Percentiles rank a stretch among this genome's conserved stretches.
Evolutionary conservation across 805 yeast species (phyloP).

Genomic region (Sugiyamaella lignohabitans): DNA sequence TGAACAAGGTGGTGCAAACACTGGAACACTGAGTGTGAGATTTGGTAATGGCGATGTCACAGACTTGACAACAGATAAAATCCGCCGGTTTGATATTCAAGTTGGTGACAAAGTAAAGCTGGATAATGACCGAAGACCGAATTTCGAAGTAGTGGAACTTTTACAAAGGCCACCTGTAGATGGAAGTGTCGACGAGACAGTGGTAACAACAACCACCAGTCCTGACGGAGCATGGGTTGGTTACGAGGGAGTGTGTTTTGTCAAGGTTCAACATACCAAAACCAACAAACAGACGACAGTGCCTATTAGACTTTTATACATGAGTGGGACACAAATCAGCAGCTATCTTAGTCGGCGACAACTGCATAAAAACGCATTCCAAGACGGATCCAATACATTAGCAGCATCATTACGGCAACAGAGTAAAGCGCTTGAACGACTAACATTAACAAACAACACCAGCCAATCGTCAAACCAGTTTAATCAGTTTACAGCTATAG

Average conservation of each 20-base stretch:
- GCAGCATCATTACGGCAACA: neutral
- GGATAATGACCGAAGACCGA: conserved; percentile 12
- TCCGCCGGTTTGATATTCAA: conserved; percentile 14
- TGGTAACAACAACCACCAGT: neutral
- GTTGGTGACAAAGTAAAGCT: conserved; percentile 19
- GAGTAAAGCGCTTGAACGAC: neutral
- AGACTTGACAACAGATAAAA: conserved; percentile 1
- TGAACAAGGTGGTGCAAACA: too few species aligned
- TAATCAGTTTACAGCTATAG: neutral
- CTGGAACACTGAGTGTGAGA: conserved; percentile 1
- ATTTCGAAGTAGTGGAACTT: conserved; percentile 13
- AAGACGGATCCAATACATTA: neutral
- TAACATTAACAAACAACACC: neutral
- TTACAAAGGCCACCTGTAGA: conserved; percentile 5
- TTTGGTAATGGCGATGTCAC: conserved; percentile 13
- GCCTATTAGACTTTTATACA: neutral
- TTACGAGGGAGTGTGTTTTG: conserved; percentile 1
- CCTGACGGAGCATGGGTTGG: neutral
- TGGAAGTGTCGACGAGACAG: too few species aligned
- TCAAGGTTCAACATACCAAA: neutral
- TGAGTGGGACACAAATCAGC: conserved; percentile 7
- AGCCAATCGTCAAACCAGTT: neutral
- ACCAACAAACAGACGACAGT: neutral
- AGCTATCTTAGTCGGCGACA: conserved; percentile 9
- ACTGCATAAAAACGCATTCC: conserved; percentile 4